Percentiles rank a stretch among this genome's conserved stretches.
These are phyloP conservation scores for Colletotrichum lupini DNA, from an alignment of 2,329 filamentous ascomycete genomes.

Conservation along the genomic window DNA sequence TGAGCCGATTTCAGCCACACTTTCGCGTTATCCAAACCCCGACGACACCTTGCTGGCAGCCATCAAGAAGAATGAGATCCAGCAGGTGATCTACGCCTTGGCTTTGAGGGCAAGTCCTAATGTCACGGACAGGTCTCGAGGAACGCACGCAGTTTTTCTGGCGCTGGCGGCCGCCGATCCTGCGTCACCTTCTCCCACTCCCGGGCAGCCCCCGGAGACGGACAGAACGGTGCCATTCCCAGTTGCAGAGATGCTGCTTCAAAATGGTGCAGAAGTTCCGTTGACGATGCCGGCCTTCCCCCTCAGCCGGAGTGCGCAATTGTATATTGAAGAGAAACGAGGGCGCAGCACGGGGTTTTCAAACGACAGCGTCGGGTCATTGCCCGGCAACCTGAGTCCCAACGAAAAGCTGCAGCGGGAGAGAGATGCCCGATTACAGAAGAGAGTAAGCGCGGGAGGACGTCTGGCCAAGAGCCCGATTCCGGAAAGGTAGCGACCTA, in stretches of 20 bases:
- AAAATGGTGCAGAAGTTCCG: conserved; percentile 94
- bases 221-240: conserved; percentile 79
- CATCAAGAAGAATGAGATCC: conserved; percentile 96
- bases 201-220: conserved; percentile 50
- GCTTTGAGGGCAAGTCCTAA: conserved; percentile 91
- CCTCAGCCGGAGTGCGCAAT: conserved; percentile 80
- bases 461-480: conserved; percentile 75
- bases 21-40: conserved; percentile 80
- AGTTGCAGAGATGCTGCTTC: conserved; percentile 88
- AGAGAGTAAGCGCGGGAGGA: conserved; percentile 82
- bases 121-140: conserved; percentile 83
- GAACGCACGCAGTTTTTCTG: conserved; percentile 89
- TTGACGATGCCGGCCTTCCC: conserved; percentile 81
- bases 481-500: conserved; percentile 67
- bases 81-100: conserved; percentile 90
- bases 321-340: conserved; percentile 86
- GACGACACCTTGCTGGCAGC: conserved; percentile 92
- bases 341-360: conserved; percentile 59
- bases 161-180: conserved; percentile 94
- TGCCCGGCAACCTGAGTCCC: conserved; percentile 60
- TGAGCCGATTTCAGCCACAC: conserved; percentile 78
- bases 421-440: conserved; percentile 77
- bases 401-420: conserved; percentile 68
- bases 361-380: conserved; percentile 69
- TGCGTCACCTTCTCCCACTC: conserved; percentile 73